Conservation (phyloP, 1,284 basidiomycete species). For the Papiliotrema laurentii region DNA sequence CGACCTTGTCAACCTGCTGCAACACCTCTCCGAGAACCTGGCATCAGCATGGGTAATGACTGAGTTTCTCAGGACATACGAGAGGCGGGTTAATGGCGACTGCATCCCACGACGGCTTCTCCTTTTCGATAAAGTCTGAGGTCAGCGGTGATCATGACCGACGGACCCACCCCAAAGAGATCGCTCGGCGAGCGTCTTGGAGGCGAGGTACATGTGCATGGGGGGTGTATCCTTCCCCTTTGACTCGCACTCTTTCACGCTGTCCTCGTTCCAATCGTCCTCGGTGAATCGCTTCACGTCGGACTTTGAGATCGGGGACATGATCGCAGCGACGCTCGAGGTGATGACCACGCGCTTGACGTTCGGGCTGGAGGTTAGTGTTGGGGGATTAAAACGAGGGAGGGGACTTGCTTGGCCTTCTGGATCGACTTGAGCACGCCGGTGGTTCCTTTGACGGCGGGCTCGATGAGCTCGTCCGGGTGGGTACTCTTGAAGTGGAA, state of each 20-base stretch:
- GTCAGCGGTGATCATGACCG: not conserved
- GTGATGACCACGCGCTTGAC: conserved; percentile 67
- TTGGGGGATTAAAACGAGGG: not conserved
- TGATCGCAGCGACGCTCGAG: conserved; percentile 53
- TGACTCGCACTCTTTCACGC: conserved; percentile 55
- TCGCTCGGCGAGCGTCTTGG: conserved; percentile 65
- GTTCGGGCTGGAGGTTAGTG: conserved; percentile 30
- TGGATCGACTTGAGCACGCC: conserved; percentile 57
- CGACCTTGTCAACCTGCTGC: conserved; percentile 53
- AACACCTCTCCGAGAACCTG: conserved; percentile 50
- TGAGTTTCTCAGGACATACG: conserved; percentile 40
- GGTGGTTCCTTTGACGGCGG: conserved; percentile 61
- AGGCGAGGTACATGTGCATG: conserved; percentile 30
- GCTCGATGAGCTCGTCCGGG: conserved; percentile 55
- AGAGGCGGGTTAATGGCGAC: conserved; percentile 55
- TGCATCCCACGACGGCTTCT: conserved; percentile 58
- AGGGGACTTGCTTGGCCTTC: conserved; percentile 52
- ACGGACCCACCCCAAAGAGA: conserved; percentile 43
- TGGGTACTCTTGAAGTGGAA: conserved; percentile 41
- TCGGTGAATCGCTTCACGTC: conserved; percentile 26
- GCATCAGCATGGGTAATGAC: too few species aligned
- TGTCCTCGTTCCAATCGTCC: conserved; percentile 64
- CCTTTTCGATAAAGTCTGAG: conserved; percentile 54
- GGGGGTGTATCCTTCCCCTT: conserved; percentile 55
- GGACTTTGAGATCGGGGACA: conserved; percentile 24